Evolutionary conservation across 768 basidiomycete genomes (phyloP).

Genomic region (Termitomyces sp.): DNA sequence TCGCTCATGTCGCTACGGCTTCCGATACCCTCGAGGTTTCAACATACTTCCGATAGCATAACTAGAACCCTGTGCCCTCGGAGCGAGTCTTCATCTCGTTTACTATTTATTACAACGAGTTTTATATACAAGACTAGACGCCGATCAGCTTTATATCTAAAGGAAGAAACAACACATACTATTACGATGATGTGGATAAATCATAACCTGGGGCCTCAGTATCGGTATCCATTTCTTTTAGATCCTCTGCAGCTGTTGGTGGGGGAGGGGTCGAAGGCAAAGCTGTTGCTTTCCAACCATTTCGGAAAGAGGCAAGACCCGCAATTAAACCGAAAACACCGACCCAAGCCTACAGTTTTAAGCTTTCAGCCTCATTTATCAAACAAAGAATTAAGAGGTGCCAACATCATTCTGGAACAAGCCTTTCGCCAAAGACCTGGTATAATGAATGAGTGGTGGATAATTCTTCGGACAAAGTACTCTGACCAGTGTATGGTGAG

Average conservation of each 20-base stretch:
- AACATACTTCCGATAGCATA: no score
- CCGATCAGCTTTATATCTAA: not conserved
- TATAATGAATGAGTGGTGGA: not conserved
- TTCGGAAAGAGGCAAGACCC: conserved; percentile 55
- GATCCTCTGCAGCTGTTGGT: conserved; percentile 16
- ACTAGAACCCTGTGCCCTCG: no score
- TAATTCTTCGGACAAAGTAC: not conserved
- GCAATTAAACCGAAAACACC: conserved; percentile 40
- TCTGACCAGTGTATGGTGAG: conserved; percentile 79
- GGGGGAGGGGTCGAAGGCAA: conserved; percentile 25
- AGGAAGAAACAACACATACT: not conserved
- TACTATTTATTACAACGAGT: not conserved
- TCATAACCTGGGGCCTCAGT: conserved; percentile 20
- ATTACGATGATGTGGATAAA: conserved; percentile 10
- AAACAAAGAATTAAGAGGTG: not conserved
- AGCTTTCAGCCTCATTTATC: not conserved
- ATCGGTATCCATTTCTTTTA: conserved; percentile 4
- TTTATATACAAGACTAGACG: not conserved
- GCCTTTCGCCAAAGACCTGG: conserved; percentile 66
- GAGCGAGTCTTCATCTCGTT: not conserved
- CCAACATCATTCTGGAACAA: conserved; percentile 61
- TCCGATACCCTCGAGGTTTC: not conserved
- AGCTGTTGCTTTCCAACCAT: conserved; percentile 69
- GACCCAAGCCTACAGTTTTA: conserved; percentile 31
- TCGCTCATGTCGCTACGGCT: not conserved